Base-by-base conservation (phyloP, 2,329 filamentous ascomycete genomes). In the Fusarium armeniacum region DNA sequence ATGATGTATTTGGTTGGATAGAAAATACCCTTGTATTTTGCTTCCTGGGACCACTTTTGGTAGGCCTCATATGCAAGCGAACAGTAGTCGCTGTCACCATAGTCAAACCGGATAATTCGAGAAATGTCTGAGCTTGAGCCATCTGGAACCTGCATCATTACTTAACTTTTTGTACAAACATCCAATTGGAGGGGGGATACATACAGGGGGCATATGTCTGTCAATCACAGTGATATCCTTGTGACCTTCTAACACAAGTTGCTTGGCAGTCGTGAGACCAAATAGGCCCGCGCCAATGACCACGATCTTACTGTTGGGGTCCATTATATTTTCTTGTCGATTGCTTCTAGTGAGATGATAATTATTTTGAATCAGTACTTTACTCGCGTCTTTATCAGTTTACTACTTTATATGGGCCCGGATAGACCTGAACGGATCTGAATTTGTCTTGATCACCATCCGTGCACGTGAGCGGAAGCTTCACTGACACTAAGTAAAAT, bases 31-130 rank as follows among this genome's bases (percentile, higher is more conserved):
- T 60, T 53, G 20, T 71, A 72, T 24, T 67, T 72, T 15, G 51
- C 59, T 1, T 49, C 20, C 24, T 38, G 46, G 1, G 52, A 55
- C 70, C 69, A 72, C 10, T 50, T 54, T 18, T 30, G 33, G 44
- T 72, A 72, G 2, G 69, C 70, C 13, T 72, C 66, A 12, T 62
- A 57, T 8, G 86, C 89, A 24, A 92, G 84, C 28, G 79, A 78
- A 8, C 87, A 83, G 76, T 92, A 93, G 16, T 85, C 82, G 1
- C 83, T 78, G 65, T 89, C 84, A 18, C 87, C 87, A 69, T 93
- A 93, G 80, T 93, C 90, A 52, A 76, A 70, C 6, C 79, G 75
- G 41, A 81, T 75, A 33, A 81, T 74, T 32, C 79, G 76, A 8
- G 79, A 81, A 15, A 78, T 75, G 65, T 81, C 78, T 45, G 77